Evolutionary conservation across 2,329 filamentous ascomycete genomes (phyloP), one percentile per base, ranked within the genome.

Genomic region (Tolypocladium pustulatum): DNA sequence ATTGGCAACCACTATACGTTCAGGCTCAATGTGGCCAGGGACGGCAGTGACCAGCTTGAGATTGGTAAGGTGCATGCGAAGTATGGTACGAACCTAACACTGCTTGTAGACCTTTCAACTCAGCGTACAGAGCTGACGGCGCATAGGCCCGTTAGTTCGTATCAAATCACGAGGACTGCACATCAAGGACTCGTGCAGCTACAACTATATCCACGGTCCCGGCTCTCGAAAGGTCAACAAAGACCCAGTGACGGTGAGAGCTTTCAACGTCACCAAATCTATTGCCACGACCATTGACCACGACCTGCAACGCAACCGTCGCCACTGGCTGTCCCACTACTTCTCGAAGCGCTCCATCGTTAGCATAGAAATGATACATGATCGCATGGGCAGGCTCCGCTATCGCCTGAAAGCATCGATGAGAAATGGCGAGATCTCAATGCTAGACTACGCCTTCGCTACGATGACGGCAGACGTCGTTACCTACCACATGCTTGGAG

Each of bases 111-210:
- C 20, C 17, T 17, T n/a, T 32, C 22, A 10, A 52, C 13, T 25
- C 41, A 4, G 13, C 4, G n/a, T 8, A 12, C 9, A 22, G 40
- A 22, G 40, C 20, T 40, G 2, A 41, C 40, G 40, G 22, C 22
- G 10, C 7, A 12, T 3, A 67, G 65, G 72, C 2, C 68, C 70
- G 0, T 69, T 73, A n/a, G 61, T 73, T 41, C 64, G 70, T 10
- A 67, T 73, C 60, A 71, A 66, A 38, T 67, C 71, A 0, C 58
- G 67, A 34, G 72, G 73, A 59, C 53, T 73, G 3, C 69, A 73
- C 54, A 61, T 72, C 36, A 60, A 57, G 25, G 66, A 69, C 27
- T 56, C 67, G 1, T 58, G 61, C 1, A 71, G 65, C 59, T 66
- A 66, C 54, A 62, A 65, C 55, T 65, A 58, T 5, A 57, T 71